Base-by-base conservation (phyloP, 345 rosid species). In the Populus nigra region DNA sequence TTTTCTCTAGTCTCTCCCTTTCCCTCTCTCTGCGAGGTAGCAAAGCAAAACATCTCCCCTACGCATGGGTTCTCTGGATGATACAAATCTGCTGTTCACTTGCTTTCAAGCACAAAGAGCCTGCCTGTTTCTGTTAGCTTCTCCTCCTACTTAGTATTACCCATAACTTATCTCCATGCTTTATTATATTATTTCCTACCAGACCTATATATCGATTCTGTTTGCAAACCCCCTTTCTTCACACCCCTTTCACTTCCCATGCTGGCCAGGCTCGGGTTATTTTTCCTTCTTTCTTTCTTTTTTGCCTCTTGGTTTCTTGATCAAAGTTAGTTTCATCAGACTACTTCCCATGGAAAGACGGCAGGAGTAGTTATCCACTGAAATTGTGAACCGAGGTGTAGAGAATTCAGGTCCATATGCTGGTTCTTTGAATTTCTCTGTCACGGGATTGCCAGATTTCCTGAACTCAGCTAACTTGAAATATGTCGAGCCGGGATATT, bases 401-500 rank as follows among this genome's bases (percentile, higher is more conserved):
- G 82, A 83, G 71, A 84, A 79, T 49, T 82, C 87, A 0, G 85
- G 86, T 12, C 81, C 86, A 22, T 49, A 83, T 27, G 86, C 88
- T 17, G 87, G 90, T n/a, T 85, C 91, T 27, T 65, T 80, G 73
- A 78, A 72, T 65, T 85, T 86, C 85, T 83, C 86, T 0, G 87
- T 88, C 16, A 81, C 79, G 77, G 74, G 84, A 61, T 70, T 87
- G 68, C 97, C 97, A 3, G 87, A 88, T 73, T 87, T 85, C 75
- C 85, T 89, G 1, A 77, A 62, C 43, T 88, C 86, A 5, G 90
- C 88, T 47, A 88, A 92, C 83, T 59, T 91, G 74, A 91, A 85
- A 72, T 89, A 90, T 63, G 90, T 91, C 29, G 88, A 74, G 81
- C 91, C 89, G 29, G 97, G 92, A 1, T 91, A 86, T 80, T 82